Conservation (phyloP, 2,329 filamentous ascomycete species). For the Aspergillus intermedius region DNA sequence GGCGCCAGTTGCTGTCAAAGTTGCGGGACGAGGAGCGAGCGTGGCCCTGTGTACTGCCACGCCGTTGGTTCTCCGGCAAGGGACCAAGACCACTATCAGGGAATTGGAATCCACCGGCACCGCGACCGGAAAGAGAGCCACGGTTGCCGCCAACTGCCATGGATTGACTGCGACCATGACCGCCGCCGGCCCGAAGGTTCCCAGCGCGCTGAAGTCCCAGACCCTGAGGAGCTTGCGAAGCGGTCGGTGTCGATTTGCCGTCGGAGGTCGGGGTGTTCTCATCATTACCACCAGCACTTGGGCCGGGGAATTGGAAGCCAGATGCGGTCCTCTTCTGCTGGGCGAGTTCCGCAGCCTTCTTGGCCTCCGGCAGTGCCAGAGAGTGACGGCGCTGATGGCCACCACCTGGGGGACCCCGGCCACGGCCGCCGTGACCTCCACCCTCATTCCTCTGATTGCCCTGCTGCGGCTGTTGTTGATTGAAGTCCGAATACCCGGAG, state of each 20-base stretch:
- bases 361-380: slow-evolving; percentile 86
- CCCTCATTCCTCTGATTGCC: slow-evolving; percentile 67
- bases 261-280: slow-evolving; percentile 53
- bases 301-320: slow-evolving; percentile 88
- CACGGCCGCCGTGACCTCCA: slow-evolving; percentile 61
- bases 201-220: slow-evolving; percentile 63
- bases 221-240: slow-evolving; percentile 51
- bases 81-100: slow-evolving; percentile 48
- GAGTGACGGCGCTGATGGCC: slow-evolving; percentile 94
- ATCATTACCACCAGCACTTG: slow-evolving; percentile 52
- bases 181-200: slow-evolving; percentile 82
- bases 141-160: slow-evolving; percentile 57
- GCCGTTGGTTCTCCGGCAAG: slow-evolving; percentile 63
- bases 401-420: slow-evolving; percentile 61
- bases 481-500: slow-evolving; percentile 79
- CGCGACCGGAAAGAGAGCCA: slow-evolving; percentile 55
- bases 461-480: slow-evolving; percentile 45
- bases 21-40: slow-evolving; percentile 79
- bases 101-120: slow-evolving; percentile 68
- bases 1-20: slow-evolving; percentile 97
- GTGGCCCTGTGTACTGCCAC: slow-evolving; percentile 68
- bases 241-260: slow-evolving; percentile 33
- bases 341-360: slow-evolving; percentile 92
- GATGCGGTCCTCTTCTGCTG: slow-evolving; percentile 94
- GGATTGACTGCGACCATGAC: slow-evolving; percentile 46